Evolutionary conservation across 2,329 filamentous ascomycete species (phyloP).

Genomic region (Talaromyces sp.): DNA sequence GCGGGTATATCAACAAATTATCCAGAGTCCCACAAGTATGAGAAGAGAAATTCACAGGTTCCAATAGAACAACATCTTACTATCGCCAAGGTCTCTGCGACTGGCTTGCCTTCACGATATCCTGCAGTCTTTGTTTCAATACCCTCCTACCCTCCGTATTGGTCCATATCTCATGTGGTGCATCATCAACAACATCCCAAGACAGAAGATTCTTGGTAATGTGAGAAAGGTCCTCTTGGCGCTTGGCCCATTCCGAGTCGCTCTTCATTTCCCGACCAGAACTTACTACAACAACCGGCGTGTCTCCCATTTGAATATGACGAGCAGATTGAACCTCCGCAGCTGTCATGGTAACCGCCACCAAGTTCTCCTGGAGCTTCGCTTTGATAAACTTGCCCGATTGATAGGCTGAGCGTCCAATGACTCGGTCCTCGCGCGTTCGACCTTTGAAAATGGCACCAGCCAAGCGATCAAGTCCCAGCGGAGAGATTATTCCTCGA

Average conservation of each 20-base stretch:
- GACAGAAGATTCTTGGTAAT: slow-evolving; percentile 76
- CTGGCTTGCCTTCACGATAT: slow-evolving; percentile 57
- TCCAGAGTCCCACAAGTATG: too few species aligned
- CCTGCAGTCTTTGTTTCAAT: slow-evolving; percentile 76
- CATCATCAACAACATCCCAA: slow-evolving; percentile 86
- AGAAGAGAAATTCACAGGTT: too few species aligned
- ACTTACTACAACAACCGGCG: slow-evolving; percentile 78
- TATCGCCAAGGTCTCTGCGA: too few species aligned
- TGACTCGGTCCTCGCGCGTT: slow-evolving; percentile 79
- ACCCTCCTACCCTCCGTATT: slow-evolving; percentile 70
- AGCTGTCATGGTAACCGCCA: slow-evolving; percentile 80
- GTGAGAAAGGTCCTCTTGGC: slow-evolving; percentile 80
- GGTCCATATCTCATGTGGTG: slow-evolving; percentile 84
- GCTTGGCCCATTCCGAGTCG: slow-evolving; percentile 74
- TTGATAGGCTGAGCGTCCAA: slow-evolving; percentile 77
- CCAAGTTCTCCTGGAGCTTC: slow-evolving; percentile 88
- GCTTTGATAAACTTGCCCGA: slow-evolving; percentile 83
- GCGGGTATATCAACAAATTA: too few species aligned
- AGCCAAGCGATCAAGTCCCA: slow-evolving; percentile 78
- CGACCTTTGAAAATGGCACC: slow-evolving; percentile 83
- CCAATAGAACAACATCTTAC: too few species aligned
- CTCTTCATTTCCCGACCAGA: slow-evolving; percentile 71
- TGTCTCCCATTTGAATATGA: slow-evolving; percentile 75
- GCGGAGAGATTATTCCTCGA: slow-evolving; percentile 79
- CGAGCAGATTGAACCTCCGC: slow-evolving; percentile 79